Base-by-base conservation (phyloP, 192 early-diverging fungal genomes). In the Backusella psychrophila region DNA sequence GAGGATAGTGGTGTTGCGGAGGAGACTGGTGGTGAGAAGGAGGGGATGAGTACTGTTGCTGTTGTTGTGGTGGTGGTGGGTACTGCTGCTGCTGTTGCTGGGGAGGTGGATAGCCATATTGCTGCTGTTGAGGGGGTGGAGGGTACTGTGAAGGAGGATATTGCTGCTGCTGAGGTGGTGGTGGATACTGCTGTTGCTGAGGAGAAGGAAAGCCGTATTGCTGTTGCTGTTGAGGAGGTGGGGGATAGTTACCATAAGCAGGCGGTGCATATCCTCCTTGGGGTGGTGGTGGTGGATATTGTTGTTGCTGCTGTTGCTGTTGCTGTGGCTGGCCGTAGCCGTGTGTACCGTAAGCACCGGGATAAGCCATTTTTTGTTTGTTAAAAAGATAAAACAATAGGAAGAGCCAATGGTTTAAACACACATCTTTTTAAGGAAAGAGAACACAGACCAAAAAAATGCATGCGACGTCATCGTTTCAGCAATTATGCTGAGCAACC, bases 321-420 rank as follows among this genome's bases (percentile, higher is more conserved):
- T 8, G 56, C 12, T 23, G 56, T 23, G 56, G 56, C 35, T 75
- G 78, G 23, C 73, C 73, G 29, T 79, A 79, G 21, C 73, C 67
- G 3, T 79, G 78, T 46, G 67, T 52, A 26, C 78, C 78, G 74
- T 79, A 79, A 21, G 35, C 29, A 26, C 78, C 78, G 23, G 78
- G 78, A 36, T 79, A 79, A 42, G 69, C 15, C 78, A 79, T 79
- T 36, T 71, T 71, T 49, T 49, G 6, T 12, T 26, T 44, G 4
- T 0, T 71, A n/a, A 56, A 21, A 56, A 21, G 52, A 56, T n/a
- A 26, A n/a, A 53, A 56, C n/a, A 44, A 5, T 17, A 17, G 15
- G 42, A 49, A 49, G 46, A 49, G 46, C 46, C 46, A 49, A 49
- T 49, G 19, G 6, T n/a, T 49, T 49, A n/a, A 17, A n/a, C 15